phyloP scores from a whole-genome alignment of 2,329 filamentous ascomycete genomes.

The Albophoma yamanashiensis region DNA sequence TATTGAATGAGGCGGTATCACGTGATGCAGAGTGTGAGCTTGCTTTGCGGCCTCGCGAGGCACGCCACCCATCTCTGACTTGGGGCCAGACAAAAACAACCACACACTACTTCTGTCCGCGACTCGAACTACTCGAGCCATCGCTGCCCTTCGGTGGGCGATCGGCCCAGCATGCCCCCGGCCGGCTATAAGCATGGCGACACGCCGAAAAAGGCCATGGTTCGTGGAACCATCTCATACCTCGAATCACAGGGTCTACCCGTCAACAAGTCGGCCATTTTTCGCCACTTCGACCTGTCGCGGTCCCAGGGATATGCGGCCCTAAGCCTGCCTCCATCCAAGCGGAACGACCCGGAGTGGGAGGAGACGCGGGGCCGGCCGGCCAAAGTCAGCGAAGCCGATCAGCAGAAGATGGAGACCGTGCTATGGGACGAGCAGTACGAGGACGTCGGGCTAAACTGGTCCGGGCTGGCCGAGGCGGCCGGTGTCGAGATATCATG shows the following conservation, averaged over 20 bases:
- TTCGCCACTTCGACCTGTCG: constrained; percentile 26
- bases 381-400: constrained; percentile 20
- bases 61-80: neutral
- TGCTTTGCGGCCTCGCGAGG: neutral
- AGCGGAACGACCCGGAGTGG: constrained; percentile 26
- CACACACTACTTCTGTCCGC: constrained; percentile 15
- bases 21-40: neutral
- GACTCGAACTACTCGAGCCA: constrained; percentile 3
- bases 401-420: constrained; percentile 24
- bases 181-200: constrained; percentile 24
- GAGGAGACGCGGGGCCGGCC: constrained; percentile 26
- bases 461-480: constrained; percentile 20
- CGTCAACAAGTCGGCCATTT: constrained; percentile 28
- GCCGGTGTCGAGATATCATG: constrained; percentile 20
- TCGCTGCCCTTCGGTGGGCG: neutral
- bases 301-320: constrained; percentile 26
- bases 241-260: constrained; percentile 25
- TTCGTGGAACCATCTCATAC: constrained; percentile 27
- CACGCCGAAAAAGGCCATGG: constrained; percentile 26
- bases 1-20: neutral
- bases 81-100: constrained; percentile 21
- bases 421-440: constrained; percentile 25
- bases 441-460: constrained; percentile 20
- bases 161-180: constrained; percentile 1
- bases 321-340: constrained; percentile 19